Conservation (phyloP, 208 protist genomes). For the Naegleria gruberi region DNA sequence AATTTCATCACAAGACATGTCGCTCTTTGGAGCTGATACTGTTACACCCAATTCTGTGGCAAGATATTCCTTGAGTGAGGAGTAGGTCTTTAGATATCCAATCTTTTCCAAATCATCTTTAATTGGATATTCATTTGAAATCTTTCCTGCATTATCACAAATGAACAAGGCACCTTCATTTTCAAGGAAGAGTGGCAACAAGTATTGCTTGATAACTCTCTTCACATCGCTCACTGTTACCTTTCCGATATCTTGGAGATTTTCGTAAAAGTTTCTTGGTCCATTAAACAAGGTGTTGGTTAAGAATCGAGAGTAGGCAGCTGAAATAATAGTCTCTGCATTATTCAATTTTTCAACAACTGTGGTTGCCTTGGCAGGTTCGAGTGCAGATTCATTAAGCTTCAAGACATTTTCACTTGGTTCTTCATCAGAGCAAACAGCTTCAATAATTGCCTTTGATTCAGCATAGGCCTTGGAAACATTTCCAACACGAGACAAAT, state of each 20-base stretch:
- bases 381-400: neutral
- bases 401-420: neutral
- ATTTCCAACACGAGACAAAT: neutral
- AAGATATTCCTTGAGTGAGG: neutral
- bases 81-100: neutral
- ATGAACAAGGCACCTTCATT: neutral
- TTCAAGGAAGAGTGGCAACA: neutral
- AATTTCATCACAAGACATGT: neutral
- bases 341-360: neutral
- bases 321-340: neutral
- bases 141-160: neutral
- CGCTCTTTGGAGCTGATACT: neutral
- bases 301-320: neutral
- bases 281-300: neutral
- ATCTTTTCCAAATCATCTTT: neutral
- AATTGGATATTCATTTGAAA: neutral
- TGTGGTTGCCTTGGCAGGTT: neutral
- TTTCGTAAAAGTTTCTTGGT: neutral
- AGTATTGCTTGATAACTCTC: neutral
- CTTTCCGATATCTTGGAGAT: neutral
- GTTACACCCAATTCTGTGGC: neutral
- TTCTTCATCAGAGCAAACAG: neutral
- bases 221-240: neutral
- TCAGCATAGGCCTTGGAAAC: conserved; percentile 16
- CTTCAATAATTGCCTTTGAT: neutral